A percentile compares a stretch with the other conserved stretches of the same genome.
These are phyloP conservation scores for Tolypocladium tundrense DNA, from an alignment of 2,329 filamentous ascomycete species.

Conservation along the genomic window DNA sequence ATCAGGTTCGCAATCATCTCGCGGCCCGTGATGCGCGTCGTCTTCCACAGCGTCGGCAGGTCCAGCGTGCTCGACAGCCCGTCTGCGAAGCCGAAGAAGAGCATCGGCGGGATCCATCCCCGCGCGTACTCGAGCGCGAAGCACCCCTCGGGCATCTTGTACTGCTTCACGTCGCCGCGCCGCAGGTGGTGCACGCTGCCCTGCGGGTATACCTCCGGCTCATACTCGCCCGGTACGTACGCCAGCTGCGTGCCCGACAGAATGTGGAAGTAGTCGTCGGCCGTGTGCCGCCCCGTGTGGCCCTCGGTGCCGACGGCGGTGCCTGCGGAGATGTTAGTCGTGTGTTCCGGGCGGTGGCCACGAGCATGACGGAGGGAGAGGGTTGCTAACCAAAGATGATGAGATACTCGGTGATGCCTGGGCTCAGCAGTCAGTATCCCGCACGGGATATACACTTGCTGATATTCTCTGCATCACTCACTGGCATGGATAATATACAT, in stretches of 20 bases:
- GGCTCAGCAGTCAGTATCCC: not conserved
- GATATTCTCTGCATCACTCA: conserved; percentile 27
- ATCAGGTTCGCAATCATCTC: conserved; percentile 69
- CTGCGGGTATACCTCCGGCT: conserved; percentile 58
- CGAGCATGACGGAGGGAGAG: not conserved
- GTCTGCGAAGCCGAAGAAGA: conserved; percentile 83
- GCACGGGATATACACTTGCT: not conserved
- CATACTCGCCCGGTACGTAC: conserved; percentile 58
- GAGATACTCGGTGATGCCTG: conserved; percentile 75
- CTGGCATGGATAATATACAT: conserved; percentile 88
- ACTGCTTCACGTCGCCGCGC: conserved; percentile 69
- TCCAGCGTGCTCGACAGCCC: conserved; percentile 72
- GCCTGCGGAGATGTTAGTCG: conserved; percentile 21
- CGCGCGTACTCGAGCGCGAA: conserved; percentile 77
- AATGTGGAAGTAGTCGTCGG: conserved; percentile 93
- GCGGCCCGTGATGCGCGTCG: conserved; percentile 59
- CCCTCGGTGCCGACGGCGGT: conserved; percentile 78
- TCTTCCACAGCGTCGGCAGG: conserved; percentile 74
- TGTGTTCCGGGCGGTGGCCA: not conserved
- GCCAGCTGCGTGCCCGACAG: conserved; percentile 67
- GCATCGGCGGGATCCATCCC: conserved; percentile 89
- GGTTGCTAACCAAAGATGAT: conserved; percentile 60
- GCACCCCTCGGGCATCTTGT: conserved; percentile 66
- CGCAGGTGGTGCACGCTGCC: conserved; percentile 63
- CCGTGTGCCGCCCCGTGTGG: conserved; percentile 79